These are phyloP conservation scores for Umbelopsis sp. DNA, from an alignment of 371 early-diverging fungal species.

Conservation along the genomic window DNA sequence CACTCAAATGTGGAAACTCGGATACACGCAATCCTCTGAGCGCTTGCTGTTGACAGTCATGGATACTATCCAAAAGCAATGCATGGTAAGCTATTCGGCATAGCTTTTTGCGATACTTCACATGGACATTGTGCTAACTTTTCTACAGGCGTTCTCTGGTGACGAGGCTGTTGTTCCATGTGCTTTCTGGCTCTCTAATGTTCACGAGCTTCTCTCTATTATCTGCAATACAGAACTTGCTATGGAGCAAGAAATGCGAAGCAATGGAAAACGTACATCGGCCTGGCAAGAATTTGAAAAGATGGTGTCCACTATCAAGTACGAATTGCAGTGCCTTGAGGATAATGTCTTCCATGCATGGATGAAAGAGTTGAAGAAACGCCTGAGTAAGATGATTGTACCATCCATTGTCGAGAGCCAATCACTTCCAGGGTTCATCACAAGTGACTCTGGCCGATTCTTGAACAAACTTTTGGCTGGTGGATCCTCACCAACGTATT, in stretches of 20 bases:
- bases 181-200: constrained; percentile 94
- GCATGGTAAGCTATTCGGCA: constrained; percentile 48
- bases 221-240: constrained; percentile 51
- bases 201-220: constrained; percentile 85
- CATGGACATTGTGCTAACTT: not conserved
- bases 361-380: constrained; percentile 95
- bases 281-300: constrained; percentile 67
- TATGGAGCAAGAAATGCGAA: constrained; percentile 51
- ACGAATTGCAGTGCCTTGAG: constrained; percentile 68
- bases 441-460: constrained; percentile 87
- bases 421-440: constrained; percentile 87
- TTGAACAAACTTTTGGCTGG: constrained; percentile 76
- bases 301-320: constrained; percentile 65
- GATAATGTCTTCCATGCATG: constrained; percentile 77
- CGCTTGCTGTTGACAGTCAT: constrained; percentile 83
- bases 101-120: not conserved
- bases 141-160: constrained; percentile 38
- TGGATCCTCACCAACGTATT: constrained; percentile 73
- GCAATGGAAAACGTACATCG: constrained; percentile 49
- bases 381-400: constrained; percentile 89
- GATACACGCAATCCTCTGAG: constrained; percentile 80
- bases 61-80: constrained; percentile 81
- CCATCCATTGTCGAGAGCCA: constrained; percentile 94
- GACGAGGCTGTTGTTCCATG: constrained; percentile 70
- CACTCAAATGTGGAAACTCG: constrained; percentile 88